These are phyloP conservation scores for Fusarium ambrosium DNA, from an alignment of 2,329 filamentous ascomycete species.

Conservation along the genomic window DNA sequence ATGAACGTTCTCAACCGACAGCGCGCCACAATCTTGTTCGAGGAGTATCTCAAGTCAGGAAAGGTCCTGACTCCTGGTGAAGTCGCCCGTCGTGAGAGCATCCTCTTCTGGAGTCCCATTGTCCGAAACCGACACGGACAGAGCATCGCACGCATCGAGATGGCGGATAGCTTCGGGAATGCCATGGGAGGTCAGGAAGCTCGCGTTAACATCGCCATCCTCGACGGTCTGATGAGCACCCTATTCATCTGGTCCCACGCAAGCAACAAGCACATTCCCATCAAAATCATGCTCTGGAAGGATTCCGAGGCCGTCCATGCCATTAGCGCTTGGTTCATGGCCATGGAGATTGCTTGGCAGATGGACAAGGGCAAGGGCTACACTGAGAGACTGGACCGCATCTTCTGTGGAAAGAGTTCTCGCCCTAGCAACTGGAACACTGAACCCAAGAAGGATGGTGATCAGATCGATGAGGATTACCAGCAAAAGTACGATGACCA, in stretches of 20 bases:
- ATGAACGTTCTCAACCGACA: conserved; percentile 90
- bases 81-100: conserved; percentile 74
- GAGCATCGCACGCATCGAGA: conserved; percentile 55
- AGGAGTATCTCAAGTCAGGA: conserved; percentile 64
- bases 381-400: conserved; percentile 34
- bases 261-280: conserved; percentile 35
- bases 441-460: conserved; percentile 4
- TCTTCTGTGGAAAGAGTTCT: conserved; percentile 24
- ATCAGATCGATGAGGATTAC: conserved; percentile 23
- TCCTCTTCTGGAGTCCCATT: conserved; percentile 64
- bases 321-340: conserved; percentile 54
- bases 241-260: conserved; percentile 48
- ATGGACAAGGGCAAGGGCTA: conserved; percentile 44
- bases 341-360: conserved; percentile 54
- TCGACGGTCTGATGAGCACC: conserved; percentile 49
- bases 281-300: conserved; percentile 55
- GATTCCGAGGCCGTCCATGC: conserved; percentile 48
- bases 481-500: conserved; percentile 36
- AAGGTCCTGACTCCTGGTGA: conserved; percentile 73
- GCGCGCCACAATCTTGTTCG: conserved; percentile 83
- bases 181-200: conserved; percentile 43
- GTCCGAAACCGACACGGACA: conserved; percentile 48
- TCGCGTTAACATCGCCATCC: conserved; percentile 39
- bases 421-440: background rate
- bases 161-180: conserved; percentile 58